Evolutionary conservation across 805 yeast species (phyloP).

Genomic region (Dipodascus geniculatus): DNA sequence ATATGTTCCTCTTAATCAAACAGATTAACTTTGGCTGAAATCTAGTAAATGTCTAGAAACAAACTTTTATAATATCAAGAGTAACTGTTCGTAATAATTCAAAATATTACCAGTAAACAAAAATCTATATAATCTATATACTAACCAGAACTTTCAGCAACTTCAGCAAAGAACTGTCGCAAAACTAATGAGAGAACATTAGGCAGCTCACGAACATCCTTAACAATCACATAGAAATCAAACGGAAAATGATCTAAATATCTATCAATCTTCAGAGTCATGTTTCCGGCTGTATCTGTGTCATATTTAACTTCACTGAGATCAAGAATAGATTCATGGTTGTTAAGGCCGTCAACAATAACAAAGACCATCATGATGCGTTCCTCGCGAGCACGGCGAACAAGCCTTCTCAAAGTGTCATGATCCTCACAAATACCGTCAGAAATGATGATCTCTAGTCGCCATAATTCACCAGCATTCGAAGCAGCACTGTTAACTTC

Average conservation of each 20-base stretch:
- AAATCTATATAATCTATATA: neutral
- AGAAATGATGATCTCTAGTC: conserved; percentile 79
- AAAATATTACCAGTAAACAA: no score
- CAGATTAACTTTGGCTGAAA: no score
- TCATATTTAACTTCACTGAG: conserved; percentile 86
- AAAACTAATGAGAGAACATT: conserved; percentile 80
- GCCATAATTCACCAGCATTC: conserved; percentile 62
- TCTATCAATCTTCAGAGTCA: conserved; percentile 64
- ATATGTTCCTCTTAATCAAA: no score
- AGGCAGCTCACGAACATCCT: conserved; percentile 80
- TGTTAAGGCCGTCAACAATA: conserved; percentile 76
- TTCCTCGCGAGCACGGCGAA: conserved; percentile 84
- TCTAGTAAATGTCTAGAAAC: no score
- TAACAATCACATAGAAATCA: conserved; percentile 90
- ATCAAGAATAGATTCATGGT: conserved; percentile 75
- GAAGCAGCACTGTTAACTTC: conserved; percentile 24
- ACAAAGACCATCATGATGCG: conserved; percentile 92
- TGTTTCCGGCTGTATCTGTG: conserved; percentile 50
- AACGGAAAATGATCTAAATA: conserved; percentile 93
- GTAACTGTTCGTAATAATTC: no score
- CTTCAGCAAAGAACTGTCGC: conserved; percentile 82
- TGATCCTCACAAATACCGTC: conserved; percentile 98
- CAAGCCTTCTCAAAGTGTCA: conserved; percentile 66
- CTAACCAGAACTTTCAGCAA: conserved; percentile 27
- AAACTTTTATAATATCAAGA: no score